phyloP scores from a whole-genome alignment of 192 early-diverging fungal genomes.

The Dimargaris cristalligena region DNA sequence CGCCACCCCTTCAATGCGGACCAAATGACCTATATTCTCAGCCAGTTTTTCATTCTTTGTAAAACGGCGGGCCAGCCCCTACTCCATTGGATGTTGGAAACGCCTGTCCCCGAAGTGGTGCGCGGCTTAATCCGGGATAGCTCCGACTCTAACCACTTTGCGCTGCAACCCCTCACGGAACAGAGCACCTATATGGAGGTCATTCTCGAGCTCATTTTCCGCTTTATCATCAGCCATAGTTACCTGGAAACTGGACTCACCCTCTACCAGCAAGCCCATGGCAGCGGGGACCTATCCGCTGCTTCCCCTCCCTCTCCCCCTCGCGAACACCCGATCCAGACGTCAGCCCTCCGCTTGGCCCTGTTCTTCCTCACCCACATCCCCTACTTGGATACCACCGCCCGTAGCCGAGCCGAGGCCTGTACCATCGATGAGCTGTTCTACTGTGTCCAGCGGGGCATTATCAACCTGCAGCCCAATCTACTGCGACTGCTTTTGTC shows the following conservation, averaged over 20 bases:
- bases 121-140: too few relatives aligned
- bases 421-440: not conserved
- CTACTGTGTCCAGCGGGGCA: not conserved
- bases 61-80: not conserved
- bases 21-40: conserved; percentile 47
- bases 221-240: too few relatives aligned
- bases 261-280: not conserved
- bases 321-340: not conserved
- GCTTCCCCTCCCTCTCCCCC: too few relatives aligned
- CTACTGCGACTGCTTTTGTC: conserved; percentile 6
- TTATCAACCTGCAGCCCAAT: not conserved
- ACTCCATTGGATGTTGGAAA: not conserved
- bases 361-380: not conserved
- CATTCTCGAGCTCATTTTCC: not conserved
- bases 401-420: not conserved
- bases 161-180: not conserved
- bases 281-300: not conserved
- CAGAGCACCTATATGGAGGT: not conserved
- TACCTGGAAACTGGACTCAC: too few relatives aligned
- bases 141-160: not conserved
- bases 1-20: conserved; percentile 42
- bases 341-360: not conserved
- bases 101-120: not conserved
- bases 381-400: not conserved
- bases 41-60: conserved; percentile 21